Evolutionary conservation across 2,329 filamentous ascomycete genomes (phyloP), one percentile per base, ranked within the genome.

Genomic region (Keithomyces neogunnii): DNA sequence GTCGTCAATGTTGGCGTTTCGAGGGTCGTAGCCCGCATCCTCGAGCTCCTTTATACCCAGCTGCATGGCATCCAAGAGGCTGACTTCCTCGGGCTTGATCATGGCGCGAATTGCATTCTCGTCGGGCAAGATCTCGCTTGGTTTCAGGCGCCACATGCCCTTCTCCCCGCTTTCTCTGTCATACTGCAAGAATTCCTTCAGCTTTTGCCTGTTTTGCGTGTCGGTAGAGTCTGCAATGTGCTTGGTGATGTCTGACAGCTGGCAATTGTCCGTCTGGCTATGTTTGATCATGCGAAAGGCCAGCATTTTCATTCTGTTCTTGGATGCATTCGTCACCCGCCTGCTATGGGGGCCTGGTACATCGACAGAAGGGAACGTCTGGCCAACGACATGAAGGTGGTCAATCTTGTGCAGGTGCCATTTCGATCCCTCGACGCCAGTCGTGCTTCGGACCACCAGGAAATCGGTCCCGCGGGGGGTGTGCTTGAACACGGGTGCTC

Each of bases 51-150:
- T 90, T 56, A 89, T 84, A 44, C 93, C 93, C 39, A 96, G 86
- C 66, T 97, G 90, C 92, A 97, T 99, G 0, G 92, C 88, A 64
- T 99, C 92, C 32, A 97, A 82, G 44, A 96, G 71, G 67, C 90
- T 97, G 1, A 97, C 88, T 62, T 97, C 92, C 67, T 99, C 93
- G 0, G 93, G 92, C 57, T 91, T 92, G 59, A 99, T 90, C 85
- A 95, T 90, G 29, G 82, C 77, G 40, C 92, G 85, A 55, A 97
- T 85, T 2, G 81, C 81, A 29, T 86, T 80, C 62, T 92, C 87
- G 53, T 95, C 89, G 10, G 91, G 88, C 28, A 93, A 75, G 1
- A 80, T 74, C 58, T 96, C 88, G 28, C 82, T 81, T 7, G 82
- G 74, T 48, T 81, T 81, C 56, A 95, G 79, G 31, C 85, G 82